Evolutionary conservation across 352 stramenopile genomes (phyloP).

Genomic region (Pythium aquatile): DNA sequence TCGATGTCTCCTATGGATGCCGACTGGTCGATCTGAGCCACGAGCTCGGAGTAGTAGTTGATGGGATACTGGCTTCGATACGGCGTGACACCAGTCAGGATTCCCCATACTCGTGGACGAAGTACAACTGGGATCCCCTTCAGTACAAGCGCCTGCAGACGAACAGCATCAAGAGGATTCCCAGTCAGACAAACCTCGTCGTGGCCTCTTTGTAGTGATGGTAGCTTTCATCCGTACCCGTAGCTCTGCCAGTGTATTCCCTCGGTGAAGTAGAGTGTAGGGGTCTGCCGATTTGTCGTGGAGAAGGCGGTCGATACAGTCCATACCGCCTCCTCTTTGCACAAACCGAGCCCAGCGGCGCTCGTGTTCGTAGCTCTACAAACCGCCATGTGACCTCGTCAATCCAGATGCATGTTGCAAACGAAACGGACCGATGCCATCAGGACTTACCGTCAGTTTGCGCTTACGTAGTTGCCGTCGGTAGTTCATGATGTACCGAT

Average conservation of each 20-base stretch:
- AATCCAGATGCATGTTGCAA: too few relatives aligned
- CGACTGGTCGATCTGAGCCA: conserved; percentile 25
- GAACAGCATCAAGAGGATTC: too few relatives aligned
- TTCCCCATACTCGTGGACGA: conserved; percentile 39
- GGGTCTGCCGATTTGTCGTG: conserved; percentile 21
- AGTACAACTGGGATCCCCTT: conserved; percentile 41
- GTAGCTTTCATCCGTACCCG: conserved; percentile 5
- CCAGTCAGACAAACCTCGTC: too few relatives aligned
- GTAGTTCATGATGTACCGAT: conserved; percentile 53
- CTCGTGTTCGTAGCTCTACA: conserved; percentile 44
- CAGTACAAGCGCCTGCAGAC: conserved; percentile 36
- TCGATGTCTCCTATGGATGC: conserved; percentile 53
- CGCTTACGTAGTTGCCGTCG: conserved; percentile 39
- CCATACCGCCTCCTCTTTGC: conserved; percentile 32
- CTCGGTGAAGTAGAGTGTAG: conserved; percentile 3
- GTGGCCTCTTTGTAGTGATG: too few relatives aligned
- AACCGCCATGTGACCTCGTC: not conserved
- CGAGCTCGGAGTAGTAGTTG: conserved; percentile 35
- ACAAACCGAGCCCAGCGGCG: conserved; percentile 45
- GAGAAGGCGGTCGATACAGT: conserved; percentile 32
- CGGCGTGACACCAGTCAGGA: conserved; percentile 34
- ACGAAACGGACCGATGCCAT: too few relatives aligned
- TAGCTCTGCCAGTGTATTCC: conserved; percentile 15
- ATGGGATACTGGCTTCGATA: conserved; percentile 32
- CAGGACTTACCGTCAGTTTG: conserved; percentile 30